These are phyloP conservation scores for Nakaseomyces bracarensis DNA, from an alignment of 1,139 yeast genomes.

Conservation along the genomic window DNA sequence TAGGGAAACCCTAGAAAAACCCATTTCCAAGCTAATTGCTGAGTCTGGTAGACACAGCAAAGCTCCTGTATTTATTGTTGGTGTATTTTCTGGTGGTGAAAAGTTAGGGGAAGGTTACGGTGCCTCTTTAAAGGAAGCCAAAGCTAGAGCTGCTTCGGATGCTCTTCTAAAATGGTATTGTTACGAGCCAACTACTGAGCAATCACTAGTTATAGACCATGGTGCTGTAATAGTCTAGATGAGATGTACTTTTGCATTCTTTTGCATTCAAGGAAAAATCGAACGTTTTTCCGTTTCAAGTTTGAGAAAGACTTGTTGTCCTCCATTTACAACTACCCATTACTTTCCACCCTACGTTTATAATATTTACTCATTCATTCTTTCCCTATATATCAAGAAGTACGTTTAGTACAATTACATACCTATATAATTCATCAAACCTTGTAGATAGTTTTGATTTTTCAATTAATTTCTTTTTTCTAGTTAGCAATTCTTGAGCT, in stretches of 20 bases:
- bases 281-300: too few relatives aligned
- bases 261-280: too few relatives aligned
- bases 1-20: constrained; percentile 66
- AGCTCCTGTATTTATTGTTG: constrained; percentile 83
- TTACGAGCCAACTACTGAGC: constrained; percentile 61
- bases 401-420: not conserved
- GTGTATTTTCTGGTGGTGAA: constrained; percentile 75
- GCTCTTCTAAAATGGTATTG: constrained; percentile 89
- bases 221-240: constrained; percentile 38
- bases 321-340: too few relatives aligned
- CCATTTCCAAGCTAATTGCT: constrained; percentile 74
- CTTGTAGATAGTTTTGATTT: constrained; percentile 7
- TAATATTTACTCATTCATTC: not conserved
- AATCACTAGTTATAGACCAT: constrained; percentile 35
- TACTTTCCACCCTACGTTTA: not conserved
- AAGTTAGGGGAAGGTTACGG: constrained; percentile 95
- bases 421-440: constrained; percentile 5
- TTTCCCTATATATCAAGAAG: not conserved
- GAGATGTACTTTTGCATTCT: not conserved
- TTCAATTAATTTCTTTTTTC: not conserved
- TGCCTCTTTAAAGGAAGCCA: constrained; percentile 83
- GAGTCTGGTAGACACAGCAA: constrained; percentile 87
- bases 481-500: not conserved
- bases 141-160: constrained; percentile 83
- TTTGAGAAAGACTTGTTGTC: not conserved